phyloP scores from a whole-genome alignment of 306 rosid genomes.

The Mucuna pruriens region DNA sequence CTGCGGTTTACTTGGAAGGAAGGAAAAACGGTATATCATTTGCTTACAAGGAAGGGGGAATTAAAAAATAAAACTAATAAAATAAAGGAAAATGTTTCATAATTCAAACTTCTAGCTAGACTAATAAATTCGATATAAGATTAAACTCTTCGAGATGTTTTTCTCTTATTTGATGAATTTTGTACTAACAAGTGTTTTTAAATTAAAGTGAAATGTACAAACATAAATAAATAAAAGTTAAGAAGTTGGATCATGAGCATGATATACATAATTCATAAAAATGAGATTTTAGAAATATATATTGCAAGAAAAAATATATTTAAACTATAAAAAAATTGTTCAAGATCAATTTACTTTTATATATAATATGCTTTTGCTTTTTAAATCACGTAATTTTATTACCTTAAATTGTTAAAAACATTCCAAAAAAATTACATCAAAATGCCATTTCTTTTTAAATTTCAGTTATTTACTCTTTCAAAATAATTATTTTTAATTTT shows the following conservation, averaged over 20 bases:
- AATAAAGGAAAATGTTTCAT: not conserved
- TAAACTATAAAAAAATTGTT: not conserved
- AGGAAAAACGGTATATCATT: not conserved
- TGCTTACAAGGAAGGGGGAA: not conserved
- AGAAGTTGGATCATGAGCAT: too few species aligned
- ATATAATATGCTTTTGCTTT: not conserved
- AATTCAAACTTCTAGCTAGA: not conserved
- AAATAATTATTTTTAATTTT: too few species aligned
- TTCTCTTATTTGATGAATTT: not conserved
- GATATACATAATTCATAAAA: too few species aligned
- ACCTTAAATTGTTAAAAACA: too few species aligned
- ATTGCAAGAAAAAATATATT: not conserved
- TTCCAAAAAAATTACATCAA: too few species aligned
- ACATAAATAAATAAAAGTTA: too few species aligned
- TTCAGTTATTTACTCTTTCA: not conserved
- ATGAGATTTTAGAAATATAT: not conserved
- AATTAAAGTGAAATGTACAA: not conserved
- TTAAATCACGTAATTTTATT: not conserved
- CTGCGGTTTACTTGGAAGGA: constrained; percentile 17
- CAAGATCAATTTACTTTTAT: not conserved
- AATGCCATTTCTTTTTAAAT: too few species aligned
- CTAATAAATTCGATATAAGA: not conserved
- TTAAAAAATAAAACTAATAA: not conserved
- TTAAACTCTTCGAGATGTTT: not conserved
- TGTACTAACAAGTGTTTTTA: not conserved